These are phyloP conservation scores for Paulownia fortunei DNA, from an alignment of 257 asterid species.

Conservation along the genomic window DNA sequence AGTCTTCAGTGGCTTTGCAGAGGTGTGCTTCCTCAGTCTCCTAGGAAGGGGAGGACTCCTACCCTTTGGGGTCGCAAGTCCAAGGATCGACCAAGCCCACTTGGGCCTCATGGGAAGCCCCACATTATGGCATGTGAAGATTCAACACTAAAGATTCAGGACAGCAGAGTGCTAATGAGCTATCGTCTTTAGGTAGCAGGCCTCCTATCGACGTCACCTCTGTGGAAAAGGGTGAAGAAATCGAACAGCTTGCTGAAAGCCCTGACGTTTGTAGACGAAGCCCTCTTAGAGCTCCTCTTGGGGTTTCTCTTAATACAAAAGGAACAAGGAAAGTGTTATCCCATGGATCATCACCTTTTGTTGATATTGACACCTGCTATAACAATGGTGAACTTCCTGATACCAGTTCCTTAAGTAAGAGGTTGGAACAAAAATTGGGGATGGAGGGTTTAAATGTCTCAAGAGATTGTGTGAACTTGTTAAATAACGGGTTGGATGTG, in stretches of 20 bases:
- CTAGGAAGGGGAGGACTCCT: conserved; percentile 59
- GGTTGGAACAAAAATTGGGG: conserved; percentile 56
- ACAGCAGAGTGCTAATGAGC: conserved; percentile 71
- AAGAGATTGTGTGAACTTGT: conserved; percentile 53
- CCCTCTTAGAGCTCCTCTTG: conserved; percentile 72
- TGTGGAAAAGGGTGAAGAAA: conserved; percentile 78
- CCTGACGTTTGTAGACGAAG: conserved; percentile 57
- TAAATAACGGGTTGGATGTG: conserved; percentile 65
- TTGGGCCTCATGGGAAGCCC: conserved; percentile 57
- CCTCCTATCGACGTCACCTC: conserved; percentile 72
- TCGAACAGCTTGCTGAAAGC: conserved; percentile 63
- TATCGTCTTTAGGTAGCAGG: conserved; percentile 65
- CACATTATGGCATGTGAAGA: conserved; percentile 46
- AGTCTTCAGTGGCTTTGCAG: conserved; percentile 55
- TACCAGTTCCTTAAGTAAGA: conserved; percentile 50
- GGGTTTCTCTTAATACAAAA: conserved; percentile 45
- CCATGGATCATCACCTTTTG: conserved; percentile 35
- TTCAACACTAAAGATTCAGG: conserved; percentile 42
- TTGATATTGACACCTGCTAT: conserved; percentile 49
- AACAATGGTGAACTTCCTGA: conserved; percentile 56
- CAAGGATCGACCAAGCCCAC: conserved; percentile 60
- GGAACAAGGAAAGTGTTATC: conserved; percentile 46
- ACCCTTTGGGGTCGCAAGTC: conserved; percentile 45
- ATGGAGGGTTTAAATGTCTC: conserved; percentile 55
- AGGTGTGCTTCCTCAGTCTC: conserved; percentile 51